phyloP scores from a whole-genome alignment of 768 basidiomycete genomes.

The Mycena crocata region DNA sequence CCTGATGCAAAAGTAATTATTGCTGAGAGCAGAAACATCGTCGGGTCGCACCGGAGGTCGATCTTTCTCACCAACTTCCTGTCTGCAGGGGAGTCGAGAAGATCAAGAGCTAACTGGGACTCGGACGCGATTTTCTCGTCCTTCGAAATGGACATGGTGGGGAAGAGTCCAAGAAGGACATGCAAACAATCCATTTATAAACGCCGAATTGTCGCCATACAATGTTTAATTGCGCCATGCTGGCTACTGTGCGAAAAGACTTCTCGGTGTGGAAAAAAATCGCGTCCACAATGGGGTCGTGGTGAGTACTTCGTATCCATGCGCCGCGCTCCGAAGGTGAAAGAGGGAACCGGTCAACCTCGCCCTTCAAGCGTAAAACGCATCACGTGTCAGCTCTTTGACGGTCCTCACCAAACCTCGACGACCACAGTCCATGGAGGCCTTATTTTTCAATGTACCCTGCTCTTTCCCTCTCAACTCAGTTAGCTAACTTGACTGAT shows the following conservation, averaged over 20 bases:
- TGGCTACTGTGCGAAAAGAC: slow-evolving; percentile 23
- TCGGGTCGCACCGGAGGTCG: slow-evolving; percentile 49
- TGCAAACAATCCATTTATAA: not conserved
- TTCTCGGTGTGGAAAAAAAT: too few relatives aligned
- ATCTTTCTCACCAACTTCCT: slow-evolving; percentile 52
- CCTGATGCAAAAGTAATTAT: slow-evolving; percentile 33
- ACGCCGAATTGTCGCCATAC: slow-evolving; percentile 26
- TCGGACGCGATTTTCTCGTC: slow-evolving; percentile 27
- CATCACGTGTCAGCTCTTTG: too few relatives aligned
- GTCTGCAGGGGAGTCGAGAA: slow-evolving; percentile 50
- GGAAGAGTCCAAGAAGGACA: not conserved
- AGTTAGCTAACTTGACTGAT: slow-evolving; percentile 35
- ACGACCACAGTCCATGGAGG: slow-evolving; percentile 71
- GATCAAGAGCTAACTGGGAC: slow-evolving; percentile 28
- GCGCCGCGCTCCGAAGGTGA: too few relatives aligned
- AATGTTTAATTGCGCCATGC: slow-evolving; percentile 36
- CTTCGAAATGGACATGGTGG: slow-evolving; percentile 21
- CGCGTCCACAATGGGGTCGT: too few relatives aligned
- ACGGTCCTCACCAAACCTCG: not conserved
- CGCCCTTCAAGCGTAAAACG: too few relatives aligned
- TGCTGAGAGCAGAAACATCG: not conserved
- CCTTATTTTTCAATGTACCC: slow-evolving; percentile 87
- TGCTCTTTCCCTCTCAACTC: slow-evolving; percentile 6
- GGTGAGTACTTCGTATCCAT: too few relatives aligned
- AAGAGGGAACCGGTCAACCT: too few relatives aligned